Percentiles rank a stretch among this genome's conserved stretches.
Conservation (phyloP, 2,329 filamentous ascomycete genomes). For the Ceratocystis colombiana region DNA sequence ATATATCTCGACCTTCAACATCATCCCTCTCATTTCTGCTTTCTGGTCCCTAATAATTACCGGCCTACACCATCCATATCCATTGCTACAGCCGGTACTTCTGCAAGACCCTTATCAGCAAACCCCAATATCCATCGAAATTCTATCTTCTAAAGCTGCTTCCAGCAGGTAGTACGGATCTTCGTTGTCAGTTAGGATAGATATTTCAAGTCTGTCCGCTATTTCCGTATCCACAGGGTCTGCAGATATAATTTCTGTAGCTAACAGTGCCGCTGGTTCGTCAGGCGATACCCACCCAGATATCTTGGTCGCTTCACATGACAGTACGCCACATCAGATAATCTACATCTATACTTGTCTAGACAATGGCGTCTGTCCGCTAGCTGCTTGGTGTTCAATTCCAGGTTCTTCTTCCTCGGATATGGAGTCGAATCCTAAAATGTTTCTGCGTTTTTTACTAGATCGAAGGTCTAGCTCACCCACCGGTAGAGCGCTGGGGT, state of each 20-base stretch:
- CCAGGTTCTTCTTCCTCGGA: neutral
- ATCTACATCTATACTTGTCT: neutral
- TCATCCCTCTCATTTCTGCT: neutral
- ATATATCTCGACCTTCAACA: neutral
- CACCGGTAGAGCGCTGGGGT: neutral
- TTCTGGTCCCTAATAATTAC: too few species aligned
- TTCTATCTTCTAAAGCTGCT: neutral
- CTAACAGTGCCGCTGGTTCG: too few species aligned
- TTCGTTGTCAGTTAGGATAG: too few species aligned
- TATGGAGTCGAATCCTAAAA: too few species aligned
- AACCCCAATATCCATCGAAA: neutral
- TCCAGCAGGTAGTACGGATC: neutral
- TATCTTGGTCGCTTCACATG: too few species aligned
- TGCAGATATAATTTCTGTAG: too few species aligned
- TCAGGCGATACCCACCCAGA: too few species aligned
- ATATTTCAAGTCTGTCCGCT: too few species aligned
- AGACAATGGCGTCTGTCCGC: neutral
- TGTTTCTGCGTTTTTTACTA: neutral
- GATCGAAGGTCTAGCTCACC: neutral
- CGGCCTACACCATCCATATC: neutral
- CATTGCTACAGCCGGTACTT: neutral
- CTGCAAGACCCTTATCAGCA: neutral
- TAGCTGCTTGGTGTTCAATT: neutral
- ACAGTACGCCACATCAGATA: too few species aligned
- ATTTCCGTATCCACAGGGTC: too few species aligned